A percentile compares a stretch with the other conserved stretches of the same genome.
phyloP scores from a whole-genome alignment of 2,329 filamentous ascomycete species.

The Dactylellina drechsleri region DNA sequence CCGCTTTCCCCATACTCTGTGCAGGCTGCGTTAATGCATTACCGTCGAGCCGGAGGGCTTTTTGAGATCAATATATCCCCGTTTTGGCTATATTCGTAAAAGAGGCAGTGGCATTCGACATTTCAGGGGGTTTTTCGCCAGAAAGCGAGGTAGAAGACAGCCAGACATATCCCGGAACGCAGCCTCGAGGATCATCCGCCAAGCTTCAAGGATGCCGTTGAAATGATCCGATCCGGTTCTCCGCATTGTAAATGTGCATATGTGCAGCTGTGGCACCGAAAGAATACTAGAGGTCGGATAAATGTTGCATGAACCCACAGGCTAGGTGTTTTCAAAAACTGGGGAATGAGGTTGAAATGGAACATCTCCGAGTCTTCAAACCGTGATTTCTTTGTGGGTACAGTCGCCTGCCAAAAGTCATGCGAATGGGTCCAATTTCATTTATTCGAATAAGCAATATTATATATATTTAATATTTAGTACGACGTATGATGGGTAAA shows the following conservation, averaged over 20 bases:
- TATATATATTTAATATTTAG: too few relatives aligned
- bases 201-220: slow-evolving; percentile 21
- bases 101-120: slow-evolving; percentile 26
- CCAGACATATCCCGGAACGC: not conserved
- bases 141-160: too few relatives aligned
- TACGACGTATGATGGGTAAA: too few relatives aligned
- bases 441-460: too few relatives aligned
- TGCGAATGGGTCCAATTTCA: too few relatives aligned
- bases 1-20: not conserved
- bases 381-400: too few relatives aligned
- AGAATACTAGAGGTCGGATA: slow-evolving; percentile 47
- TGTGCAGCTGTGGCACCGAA: slow-evolving; percentile 16
- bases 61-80: slow-evolving; percentile 45
- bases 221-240: slow-evolving; percentile 52
- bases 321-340: slow-evolving; percentile 24
- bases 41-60: slow-evolving; percentile 15
- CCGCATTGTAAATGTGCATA: slow-evolving; percentile 14
- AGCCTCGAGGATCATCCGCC: not conserved
- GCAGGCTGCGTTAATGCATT: not conserved
- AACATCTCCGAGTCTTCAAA: too few relatives aligned
- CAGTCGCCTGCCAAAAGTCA: too few relatives aligned
- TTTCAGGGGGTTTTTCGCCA: not conserved
- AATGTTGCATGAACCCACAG: slow-evolving; percentile 27
- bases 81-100: slow-evolving; percentile 54
- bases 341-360: slow-evolving; percentile 21